These are phyloP conservation scores for Trifolium pratense DNA, from an alignment of 306 rosid genomes.

Conservation along the genomic window DNA sequence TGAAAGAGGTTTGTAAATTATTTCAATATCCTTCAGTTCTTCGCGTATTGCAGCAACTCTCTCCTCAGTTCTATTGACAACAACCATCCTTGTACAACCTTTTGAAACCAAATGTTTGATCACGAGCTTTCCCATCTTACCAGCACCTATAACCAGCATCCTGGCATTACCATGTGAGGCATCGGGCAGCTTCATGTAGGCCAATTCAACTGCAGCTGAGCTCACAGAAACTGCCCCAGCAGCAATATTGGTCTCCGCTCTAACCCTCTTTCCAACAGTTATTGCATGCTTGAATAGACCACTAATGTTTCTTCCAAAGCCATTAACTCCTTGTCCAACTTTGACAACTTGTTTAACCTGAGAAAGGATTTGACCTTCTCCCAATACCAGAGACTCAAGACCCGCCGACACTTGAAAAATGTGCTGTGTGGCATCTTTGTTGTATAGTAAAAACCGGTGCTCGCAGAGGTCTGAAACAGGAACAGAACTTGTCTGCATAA, in stretches of 20 bases:
- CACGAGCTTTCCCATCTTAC: conserved; percentile 99
- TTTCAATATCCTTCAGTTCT: conserved; percentile 74
- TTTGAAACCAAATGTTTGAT: conserved; percentile 94
- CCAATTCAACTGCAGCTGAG: conserved; percentile 96
- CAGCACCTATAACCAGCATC: conserved; percentile 92
- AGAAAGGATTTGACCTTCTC: conserved; percentile 99
- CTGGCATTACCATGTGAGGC: conserved; percentile 65
- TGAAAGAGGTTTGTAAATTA: conserved; percentile 82
- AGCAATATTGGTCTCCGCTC: conserved; percentile 96
- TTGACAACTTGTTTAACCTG: conserved; percentile 99
- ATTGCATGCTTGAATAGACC: conserved; percentile 98
- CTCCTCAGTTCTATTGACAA: conserved; percentile 89
- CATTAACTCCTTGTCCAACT: conserved; percentile 94
- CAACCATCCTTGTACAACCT: conserved; percentile 88
- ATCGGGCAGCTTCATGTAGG: conserved; percentile 87
- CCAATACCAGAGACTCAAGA: conserved; percentile 96
- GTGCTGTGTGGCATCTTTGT: conserved; percentile 92
- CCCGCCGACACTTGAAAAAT: conserved; percentile 96
- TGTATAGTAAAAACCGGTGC: conserved; percentile 83
- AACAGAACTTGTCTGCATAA: conserved; percentile 86
- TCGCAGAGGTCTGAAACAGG: conserved; percentile 83
- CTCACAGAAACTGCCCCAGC: conserved; percentile 99
- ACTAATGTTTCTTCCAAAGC: conserved; percentile 94
- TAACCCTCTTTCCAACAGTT: conserved; percentile 95
- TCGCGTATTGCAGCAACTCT: conserved; percentile 78